Conservation (phyloP, 768 basidiomycete species). For the Astraeus odoratus region DNA sequence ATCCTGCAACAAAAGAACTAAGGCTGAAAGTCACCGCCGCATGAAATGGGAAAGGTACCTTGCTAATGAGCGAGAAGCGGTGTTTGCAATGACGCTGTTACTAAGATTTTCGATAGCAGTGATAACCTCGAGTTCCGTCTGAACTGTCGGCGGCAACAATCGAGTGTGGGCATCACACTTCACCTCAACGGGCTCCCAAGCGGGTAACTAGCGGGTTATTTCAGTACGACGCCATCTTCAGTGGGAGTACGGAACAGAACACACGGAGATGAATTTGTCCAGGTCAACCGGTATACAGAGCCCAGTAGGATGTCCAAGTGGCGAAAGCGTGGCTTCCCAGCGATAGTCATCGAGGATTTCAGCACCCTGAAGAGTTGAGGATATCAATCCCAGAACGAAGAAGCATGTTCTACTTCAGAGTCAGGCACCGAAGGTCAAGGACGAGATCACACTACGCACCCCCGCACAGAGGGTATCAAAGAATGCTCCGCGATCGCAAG, state of each 20-base stretch:
- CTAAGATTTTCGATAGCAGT: conserved; percentile 89
- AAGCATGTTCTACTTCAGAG: conserved; percentile 75
- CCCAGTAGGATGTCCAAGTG: conserved; percentile 82
- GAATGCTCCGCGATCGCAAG: conserved; percentile 90
- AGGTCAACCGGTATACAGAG: conserved; percentile 86
- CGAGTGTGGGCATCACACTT: conserved; percentile 34
- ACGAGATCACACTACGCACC: conserved; percentile 47
- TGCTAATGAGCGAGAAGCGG: conserved; percentile 85
- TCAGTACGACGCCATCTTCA: conserved; percentile 7
- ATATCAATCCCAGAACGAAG: conserved; percentile 89
- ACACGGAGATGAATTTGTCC: conserved; percentile 70
- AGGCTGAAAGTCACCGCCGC: neutral
- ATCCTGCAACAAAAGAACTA: conserved; percentile 39
- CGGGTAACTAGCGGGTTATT: conserved; percentile 49
- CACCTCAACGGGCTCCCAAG: conserved; percentile 44
- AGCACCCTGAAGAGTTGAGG: conserved; percentile 85
- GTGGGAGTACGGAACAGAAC: conserved; percentile 19
- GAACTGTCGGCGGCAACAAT: conserved; percentile 57
- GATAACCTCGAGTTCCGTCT: conserved; percentile 76
- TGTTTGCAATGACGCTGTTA: conserved; percentile 93
- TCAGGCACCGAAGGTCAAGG: conserved; percentile 5
- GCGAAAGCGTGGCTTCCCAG: conserved; percentile 89
- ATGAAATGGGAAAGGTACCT: conserved; percentile 43
- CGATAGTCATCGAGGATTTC: conserved; percentile 89
- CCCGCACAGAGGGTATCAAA: conserved; percentile 83